A percentile compares a stretch with the other conserved stretches of the same genome.
Conservation (phyloP, 1,139 yeast genomes). For the Suhomyces taliae region DNA sequence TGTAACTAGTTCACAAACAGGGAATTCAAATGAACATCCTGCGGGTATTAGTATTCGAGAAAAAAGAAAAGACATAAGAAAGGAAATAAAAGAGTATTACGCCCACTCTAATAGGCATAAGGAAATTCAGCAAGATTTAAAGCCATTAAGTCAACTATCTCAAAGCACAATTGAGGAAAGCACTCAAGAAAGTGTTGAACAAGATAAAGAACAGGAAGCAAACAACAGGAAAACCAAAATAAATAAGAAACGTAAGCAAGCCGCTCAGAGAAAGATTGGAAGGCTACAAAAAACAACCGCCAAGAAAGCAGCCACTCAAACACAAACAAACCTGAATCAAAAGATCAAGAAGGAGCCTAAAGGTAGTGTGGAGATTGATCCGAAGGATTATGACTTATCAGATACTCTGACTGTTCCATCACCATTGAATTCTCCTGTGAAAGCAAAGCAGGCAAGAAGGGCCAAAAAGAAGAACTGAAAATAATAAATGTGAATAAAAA, state of each 20-base stretch:
- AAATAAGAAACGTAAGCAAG: not conserved
- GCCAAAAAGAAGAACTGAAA: not conserved
- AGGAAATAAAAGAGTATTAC: not conserved
- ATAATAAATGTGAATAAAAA: too few relatives aligned
- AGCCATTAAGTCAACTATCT: too few relatives aligned
- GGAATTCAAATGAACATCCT: not conserved
- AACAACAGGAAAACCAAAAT: not conserved
- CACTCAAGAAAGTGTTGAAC: not conserved
- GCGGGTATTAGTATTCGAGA: not conserved
- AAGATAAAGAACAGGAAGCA: not conserved
- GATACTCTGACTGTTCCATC: slow-evolving; percentile 11
- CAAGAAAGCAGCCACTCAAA: not conserved
- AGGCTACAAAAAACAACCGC: not conserved
- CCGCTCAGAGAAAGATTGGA: not conserved
- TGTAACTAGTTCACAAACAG: too few relatives aligned
- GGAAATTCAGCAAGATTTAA: not conserved
- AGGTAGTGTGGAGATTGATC: slow-evolving; percentile 1
- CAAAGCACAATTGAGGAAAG: too few relatives aligned
- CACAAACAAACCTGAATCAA: not conserved
- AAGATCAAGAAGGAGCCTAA: not conserved
- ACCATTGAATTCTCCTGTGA: slow-evolving; percentile 2
- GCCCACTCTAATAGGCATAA: not conserved
- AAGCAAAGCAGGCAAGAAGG: not conserved
- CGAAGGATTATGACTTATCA: slow-evolving; percentile 8
- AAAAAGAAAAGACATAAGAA: not conserved